A percentile compares a stretch with the other conserved stretches of the same genome.
phyloP scores from a whole-genome alignment of 108 stramenopile species.

The Cyclotella kingstonii region DNA sequence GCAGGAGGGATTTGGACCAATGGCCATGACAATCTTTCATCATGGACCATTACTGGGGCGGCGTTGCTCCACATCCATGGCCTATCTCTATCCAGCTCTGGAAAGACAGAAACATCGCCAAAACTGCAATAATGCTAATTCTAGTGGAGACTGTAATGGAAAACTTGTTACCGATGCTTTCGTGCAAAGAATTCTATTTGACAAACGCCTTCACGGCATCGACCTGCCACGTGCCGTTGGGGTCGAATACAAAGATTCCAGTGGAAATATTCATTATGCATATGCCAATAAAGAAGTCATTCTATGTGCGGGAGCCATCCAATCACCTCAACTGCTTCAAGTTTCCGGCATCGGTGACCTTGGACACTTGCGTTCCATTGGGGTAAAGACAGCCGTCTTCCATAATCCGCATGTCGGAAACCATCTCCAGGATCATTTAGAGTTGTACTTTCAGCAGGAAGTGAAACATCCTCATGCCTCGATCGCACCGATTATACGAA shows the following conservation, averaged over 20 bases:
- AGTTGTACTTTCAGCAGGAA: constrained; percentile 32
- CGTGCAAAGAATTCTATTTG: background rate
- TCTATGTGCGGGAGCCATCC: constrained; percentile 59
- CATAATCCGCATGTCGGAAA: constrained; percentile 53
- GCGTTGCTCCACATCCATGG: constrained; percentile 7
- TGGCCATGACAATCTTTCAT: constrained; percentile 31
- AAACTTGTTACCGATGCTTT: background rate
- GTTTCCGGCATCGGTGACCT: constrained; percentile 55
- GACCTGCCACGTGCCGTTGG: background rate
- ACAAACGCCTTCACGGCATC: background rate
- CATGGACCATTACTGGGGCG: constrained; percentile 6
- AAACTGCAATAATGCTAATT: no score
- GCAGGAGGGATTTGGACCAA: constrained; percentile 37
- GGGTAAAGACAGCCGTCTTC: constrained; percentile 30
- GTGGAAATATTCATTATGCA: background rate
- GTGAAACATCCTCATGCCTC: constrained; percentile 8
- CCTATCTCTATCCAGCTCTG: constrained; percentile 22
- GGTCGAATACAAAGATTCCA: constrained; percentile 5
- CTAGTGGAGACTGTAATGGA: background rate
- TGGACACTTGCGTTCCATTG: constrained; percentile 25
- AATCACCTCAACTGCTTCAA: constrained; percentile 67
- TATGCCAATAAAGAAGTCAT: constrained; percentile 55
- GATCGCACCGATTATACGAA: constrained; percentile 26
- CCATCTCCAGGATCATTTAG: constrained; percentile 60
- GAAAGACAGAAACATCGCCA: no score